Conservation (phyloP, 1,284 basidiomycete genomes). For the Termitomyces sp. region DNA sequence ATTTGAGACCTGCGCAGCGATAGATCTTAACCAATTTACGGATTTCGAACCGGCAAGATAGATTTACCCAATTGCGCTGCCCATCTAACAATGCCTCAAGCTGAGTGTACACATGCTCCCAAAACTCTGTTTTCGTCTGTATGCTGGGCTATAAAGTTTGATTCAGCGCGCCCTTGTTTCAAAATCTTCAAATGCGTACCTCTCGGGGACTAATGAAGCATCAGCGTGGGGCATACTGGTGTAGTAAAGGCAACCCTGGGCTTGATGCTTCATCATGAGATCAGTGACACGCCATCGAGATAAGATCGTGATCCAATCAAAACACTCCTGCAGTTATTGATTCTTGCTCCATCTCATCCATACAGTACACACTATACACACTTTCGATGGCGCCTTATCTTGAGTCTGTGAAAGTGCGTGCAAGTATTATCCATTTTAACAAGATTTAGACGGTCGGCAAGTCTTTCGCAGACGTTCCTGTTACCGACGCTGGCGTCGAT, state of each 20-base stretch:
- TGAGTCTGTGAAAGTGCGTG: constrained; percentile 70
- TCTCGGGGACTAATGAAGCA: constrained; percentile 63
- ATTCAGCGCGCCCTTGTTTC: constrained; percentile 1
- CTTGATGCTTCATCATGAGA: neutral
- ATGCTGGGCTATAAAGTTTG: constrained; percentile 37
- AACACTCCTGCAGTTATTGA: neutral
- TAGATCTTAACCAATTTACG: neutral
- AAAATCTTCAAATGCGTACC: constrained; percentile 21
- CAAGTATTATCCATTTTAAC: neutral
- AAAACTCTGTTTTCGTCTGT: constrained; percentile 68
- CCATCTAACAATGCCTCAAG: constrained; percentile 58
- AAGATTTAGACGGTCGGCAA: constrained; percentile 29
- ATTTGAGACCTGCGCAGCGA: constrained; percentile 74
- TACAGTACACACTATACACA: constrained; percentile 11
- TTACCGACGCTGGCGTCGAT: constrained; percentile 85
- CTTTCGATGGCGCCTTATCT: constrained; percentile 79
- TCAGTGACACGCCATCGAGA: neutral
- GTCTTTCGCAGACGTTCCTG: constrained; percentile 89
- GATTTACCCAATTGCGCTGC: constrained; percentile 69
- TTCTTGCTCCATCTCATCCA: constrained; percentile 4
- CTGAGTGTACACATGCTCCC: constrained; percentile 68
- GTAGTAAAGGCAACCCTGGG: too few species aligned
- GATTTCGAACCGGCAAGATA: neutral
- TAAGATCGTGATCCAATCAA: constrained; percentile 1
- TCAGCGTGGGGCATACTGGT: constrained; percentile 82